Conservation (phyloP, 345 rosid genomes). For the Hypericum androsaemum region DNA sequence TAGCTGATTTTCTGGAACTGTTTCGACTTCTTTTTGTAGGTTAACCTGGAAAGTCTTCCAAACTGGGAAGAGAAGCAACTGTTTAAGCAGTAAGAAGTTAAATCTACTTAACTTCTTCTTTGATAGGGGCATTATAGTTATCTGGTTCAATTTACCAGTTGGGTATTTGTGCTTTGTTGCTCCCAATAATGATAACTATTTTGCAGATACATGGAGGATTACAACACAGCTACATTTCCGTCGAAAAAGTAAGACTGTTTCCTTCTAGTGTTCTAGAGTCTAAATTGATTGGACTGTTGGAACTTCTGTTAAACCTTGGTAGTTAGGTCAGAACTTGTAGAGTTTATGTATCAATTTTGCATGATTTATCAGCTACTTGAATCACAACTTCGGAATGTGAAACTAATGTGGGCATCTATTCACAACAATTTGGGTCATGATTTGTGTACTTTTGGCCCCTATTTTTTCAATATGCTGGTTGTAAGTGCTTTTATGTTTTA, state of each 20-base stretch:
- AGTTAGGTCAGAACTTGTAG: too few species aligned
- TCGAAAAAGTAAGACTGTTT: conserved; percentile 73
- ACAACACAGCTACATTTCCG: conserved; percentile 92
- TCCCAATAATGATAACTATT: conserved; percentile 1
- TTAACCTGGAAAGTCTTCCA: conserved; percentile 81
- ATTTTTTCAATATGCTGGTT: too few species aligned
- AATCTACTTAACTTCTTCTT: not conserved
- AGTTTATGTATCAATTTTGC: too few species aligned
- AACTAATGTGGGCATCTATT: too few species aligned
- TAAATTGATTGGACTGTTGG: too few species aligned
- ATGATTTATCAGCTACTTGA: too few species aligned
- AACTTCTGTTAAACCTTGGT: too few species aligned
- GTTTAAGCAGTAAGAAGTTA: conserved; percentile 62
- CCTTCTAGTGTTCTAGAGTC: too few species aligned
- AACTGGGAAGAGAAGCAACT: conserved; percentile 98
- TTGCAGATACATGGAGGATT: conserved; percentile 94
- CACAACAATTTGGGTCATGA: too few species aligned
- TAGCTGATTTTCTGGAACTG: conserved; percentile 1
- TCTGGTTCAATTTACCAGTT: conserved; percentile 1
- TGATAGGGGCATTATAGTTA: not conserved
- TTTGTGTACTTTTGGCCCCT: too few species aligned
- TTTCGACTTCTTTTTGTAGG: conserved; percentile 26
- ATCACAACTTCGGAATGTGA: too few species aligned
- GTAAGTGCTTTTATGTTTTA: too few species aligned
- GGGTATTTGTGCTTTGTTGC: not conserved